Percentiles rank a stretch among this genome's conserved stretches.
Conservation (phyloP, 148 eudicot species). For the Chenopodium formosanum region DNA sequence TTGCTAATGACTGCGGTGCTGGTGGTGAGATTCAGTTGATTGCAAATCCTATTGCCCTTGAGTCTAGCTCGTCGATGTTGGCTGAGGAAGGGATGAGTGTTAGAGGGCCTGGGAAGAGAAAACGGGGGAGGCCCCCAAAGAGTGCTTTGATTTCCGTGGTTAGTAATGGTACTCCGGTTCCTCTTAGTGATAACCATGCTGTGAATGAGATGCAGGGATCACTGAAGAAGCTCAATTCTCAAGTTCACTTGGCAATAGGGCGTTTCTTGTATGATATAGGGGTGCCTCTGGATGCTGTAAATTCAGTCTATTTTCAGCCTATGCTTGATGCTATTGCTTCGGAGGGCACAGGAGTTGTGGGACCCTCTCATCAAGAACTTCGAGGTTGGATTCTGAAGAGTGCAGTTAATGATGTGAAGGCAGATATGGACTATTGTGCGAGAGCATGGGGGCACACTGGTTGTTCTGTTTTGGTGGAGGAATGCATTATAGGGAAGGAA, state of each 20-base stretch:
- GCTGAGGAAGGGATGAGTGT: slow-evolving; percentile 40
- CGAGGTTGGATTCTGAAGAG: slow-evolving; percentile 71
- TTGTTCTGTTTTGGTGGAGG: slow-evolving; percentile 77
- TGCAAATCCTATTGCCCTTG: slow-evolving; percentile 42
- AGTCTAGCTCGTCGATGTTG: slow-evolving; percentile 38
- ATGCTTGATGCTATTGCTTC: slow-evolving; percentile 92
- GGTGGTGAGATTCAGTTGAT: slow-evolving; percentile 44
- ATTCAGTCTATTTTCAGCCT: slow-evolving; percentile 80
- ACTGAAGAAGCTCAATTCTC: slow-evolving; percentile 41
- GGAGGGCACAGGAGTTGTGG: slow-evolving; percentile 52
- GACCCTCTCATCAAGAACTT: slow-evolving; percentile 78
- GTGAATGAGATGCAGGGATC: slow-evolving; percentile 25
- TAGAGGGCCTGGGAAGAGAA: slow-evolving; percentile 48
- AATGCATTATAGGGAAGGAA: slow-evolving; percentile 55
- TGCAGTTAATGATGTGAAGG: slow-evolving; percentile 70
- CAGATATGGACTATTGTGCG: slow-evolving; percentile 52
- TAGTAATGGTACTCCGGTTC: slow-evolving; percentile 22
- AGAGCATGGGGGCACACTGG: slow-evolving; percentile 72
- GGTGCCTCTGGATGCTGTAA: slow-evolving; percentile 66
- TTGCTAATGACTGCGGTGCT: slow-evolving; percentile 43
- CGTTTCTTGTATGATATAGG: slow-evolving; percentile 80
- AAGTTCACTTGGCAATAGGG: slow-evolving; percentile 67
- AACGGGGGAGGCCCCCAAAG: slow-evolving; percentile 64
- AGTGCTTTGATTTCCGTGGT: slow-evolving; percentile 27
- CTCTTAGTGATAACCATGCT: not conserved